Base-by-base conservation (phyloP, 345 rosid genomes). In the Litchi chinensis region DNA sequence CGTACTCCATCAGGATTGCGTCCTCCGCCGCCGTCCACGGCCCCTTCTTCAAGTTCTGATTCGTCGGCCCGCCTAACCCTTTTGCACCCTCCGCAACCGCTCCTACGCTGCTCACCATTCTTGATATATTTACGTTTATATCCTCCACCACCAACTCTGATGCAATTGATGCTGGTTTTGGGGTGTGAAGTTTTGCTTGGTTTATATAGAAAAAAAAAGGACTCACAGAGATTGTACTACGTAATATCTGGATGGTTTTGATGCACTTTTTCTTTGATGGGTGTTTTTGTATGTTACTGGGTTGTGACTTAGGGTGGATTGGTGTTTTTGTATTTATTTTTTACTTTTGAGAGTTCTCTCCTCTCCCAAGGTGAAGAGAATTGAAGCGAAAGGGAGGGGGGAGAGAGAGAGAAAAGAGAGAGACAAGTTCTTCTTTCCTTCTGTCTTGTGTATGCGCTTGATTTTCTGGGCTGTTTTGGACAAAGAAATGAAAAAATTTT, bases 1-100 rank as follows among this genome's bases (percentile, higher is more conserved):
- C 97, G 79, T 93, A 89, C 60, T 90, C 97, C 76, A 83, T 84
- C 84, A 94, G 80, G 63, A 94, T 84, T 46, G 85, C 91, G 73
- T 94, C 98, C 81, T 94, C 98, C 5, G 85, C 85, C 0, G 88
- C 79, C 43, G 96, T 87, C 98, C 98, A 94, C 16, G 97, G 98
- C 37, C 98, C 98, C 80, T 91, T 94, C 87, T 93, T 94, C 70
- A 93, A 41, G 69, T 86, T 89, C 59, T 79, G 76, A 22, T 22
- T 60, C 65, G 26, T 28, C 18, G 1, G 2, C 41, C 65, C 76
- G 11, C 59, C 73, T 6, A 9, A 54, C 70, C 78, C 81, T 32
- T 76, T 54, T 18, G 65, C 62, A 41, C 24, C 79, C 78, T 73
- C 67, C 78, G 64, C 66, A 74, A 69, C 77, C 66, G 12, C 74